Base-by-base conservation (phyloP, 306 rosid species). In the Morella rubra region DNA sequence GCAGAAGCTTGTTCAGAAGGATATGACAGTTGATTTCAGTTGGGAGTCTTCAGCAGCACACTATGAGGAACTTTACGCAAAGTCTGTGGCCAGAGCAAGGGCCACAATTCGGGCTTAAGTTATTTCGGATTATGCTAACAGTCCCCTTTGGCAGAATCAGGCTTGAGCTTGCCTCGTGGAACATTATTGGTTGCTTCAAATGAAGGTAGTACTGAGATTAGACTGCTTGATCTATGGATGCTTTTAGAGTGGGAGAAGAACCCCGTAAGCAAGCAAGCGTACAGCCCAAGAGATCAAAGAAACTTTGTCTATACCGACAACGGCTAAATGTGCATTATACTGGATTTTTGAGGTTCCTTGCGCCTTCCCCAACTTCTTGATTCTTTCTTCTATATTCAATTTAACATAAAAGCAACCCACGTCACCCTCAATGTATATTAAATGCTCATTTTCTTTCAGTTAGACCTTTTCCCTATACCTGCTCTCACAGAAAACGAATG, bases 31-130 rank as follows among this genome's bases (percentile, higher is more conserved):
- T 72, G 99, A 95, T 84, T 92, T 92, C 82, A 92, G 99, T 83
- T 95, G 99, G 99, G 97, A 89, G 15, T 73, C 92, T 69, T 91
- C 99, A 18, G 88, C 99, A 7, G 74, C 91, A 8, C 96, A 87
- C 76, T 95, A 95, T n/a, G 99, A 89, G 80, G 97, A 95, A 41
- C 93, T 92, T 44, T 95, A 95, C 85, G 58, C 47, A 22, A 92
- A 40, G 79, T 77, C 92, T 50, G 86, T 85, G 69, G 82, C 90
- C n/a, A 91, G 89, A 84, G 93, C 96, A 70, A 92, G 88, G 83
- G 79, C 88, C 2, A 20, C 78, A 42, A 84, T 71, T 75, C 89
- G 44, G 6, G 58, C 83, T 37, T 89, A 65, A 87, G 71, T 55
- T 55, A n/a, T 61, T 51, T 8, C 14, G 6, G 58, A 64, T 2